Conservation (phyloP, 1,139 yeast genomes). For the Yamadazyma aaseri region DNA sequence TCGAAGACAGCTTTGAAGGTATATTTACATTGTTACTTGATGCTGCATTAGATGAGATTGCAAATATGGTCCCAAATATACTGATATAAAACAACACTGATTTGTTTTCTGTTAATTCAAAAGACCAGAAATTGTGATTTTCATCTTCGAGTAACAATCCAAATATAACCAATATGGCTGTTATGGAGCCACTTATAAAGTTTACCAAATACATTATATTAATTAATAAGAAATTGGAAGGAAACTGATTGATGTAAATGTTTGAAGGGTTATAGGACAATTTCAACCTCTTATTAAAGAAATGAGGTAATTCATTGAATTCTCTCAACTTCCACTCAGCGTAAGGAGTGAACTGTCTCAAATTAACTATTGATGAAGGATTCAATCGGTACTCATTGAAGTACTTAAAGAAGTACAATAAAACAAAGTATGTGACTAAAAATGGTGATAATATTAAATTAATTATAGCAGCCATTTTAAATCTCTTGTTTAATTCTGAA, state of each 20-base stretch:
- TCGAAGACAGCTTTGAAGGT: constrained; percentile 23
- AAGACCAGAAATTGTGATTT: constrained; percentile 69
- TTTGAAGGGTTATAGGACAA: constrained; percentile 79
- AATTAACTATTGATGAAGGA: constrained; percentile 78
- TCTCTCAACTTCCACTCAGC: constrained; percentile 97
- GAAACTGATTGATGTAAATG: constrained; percentile 85
- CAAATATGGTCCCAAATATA: constrained; percentile 79
- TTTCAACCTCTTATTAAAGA: constrained; percentile 75
- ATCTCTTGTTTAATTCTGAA: constrained; percentile 71
- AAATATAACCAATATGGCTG: constrained; percentile 79
- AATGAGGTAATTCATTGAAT: constrained; percentile 87
- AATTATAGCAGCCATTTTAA: constrained; percentile 82
- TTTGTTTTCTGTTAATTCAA: constrained; percentile 79
- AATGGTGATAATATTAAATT: constrained; percentile 84
- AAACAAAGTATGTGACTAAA: constrained; percentile 74
- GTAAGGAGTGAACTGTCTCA: constrained; percentile 84
- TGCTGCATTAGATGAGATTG: constrained; percentile 46
- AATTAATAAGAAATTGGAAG: constrained; percentile 62
- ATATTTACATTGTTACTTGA: constrained; percentile 3
- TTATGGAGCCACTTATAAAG: constrained; percentile 83
- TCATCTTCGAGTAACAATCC: constrained; percentile 88
- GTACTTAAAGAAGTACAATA: constrained; percentile 83
- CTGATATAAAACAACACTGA: constrained; percentile 87
- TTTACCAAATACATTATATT: constrained; percentile 64
- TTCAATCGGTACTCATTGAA: constrained; percentile 90